Evolutionary conservation across 371 early-diverging fungal genomes (phyloP).

Genomic region (Actinomucor elegans): DNA sequence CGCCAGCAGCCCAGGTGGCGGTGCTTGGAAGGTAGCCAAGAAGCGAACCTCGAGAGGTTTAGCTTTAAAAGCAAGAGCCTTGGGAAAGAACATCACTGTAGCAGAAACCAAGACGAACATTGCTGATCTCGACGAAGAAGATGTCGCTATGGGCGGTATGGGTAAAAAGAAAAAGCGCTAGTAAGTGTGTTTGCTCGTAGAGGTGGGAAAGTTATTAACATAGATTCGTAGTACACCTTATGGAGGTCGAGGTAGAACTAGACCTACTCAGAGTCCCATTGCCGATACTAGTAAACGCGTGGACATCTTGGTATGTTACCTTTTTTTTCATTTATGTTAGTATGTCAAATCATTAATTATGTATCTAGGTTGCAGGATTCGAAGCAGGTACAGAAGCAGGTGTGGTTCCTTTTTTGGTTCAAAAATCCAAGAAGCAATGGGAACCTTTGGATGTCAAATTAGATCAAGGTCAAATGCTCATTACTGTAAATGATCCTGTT

Average conservation of each 20-base stretch:
- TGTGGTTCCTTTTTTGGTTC: slow-evolving; percentile 35
- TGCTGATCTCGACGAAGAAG: slow-evolving; percentile 25
- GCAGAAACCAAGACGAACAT: slow-evolving; percentile 17
- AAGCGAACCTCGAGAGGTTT: slow-evolving; percentile 15
- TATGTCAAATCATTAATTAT: no score
- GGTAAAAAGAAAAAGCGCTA: slow-evolving; percentile 35
- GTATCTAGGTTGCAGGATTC: slow-evolving; percentile 37
- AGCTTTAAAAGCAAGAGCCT: slow-evolving; percentile 22
- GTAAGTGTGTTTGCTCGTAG: slow-evolving; percentile 15
- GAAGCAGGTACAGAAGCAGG: slow-evolving; percentile 34
- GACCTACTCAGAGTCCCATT: slow-evolving; percentile 2
- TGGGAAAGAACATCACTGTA: slow-evolving; percentile 27
- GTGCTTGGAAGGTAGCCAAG: slow-evolving; percentile 24
- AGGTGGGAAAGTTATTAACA: neutral
- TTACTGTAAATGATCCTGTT: slow-evolving; percentile 34
- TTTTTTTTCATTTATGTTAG: no score
- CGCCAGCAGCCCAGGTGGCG: slow-evolving; percentile 12
- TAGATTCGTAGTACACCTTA: slow-evolving; percentile 35
- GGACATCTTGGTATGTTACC: slow-evolving; percentile 30
- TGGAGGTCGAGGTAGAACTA: slow-evolving; percentile 22
- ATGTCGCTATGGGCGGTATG: slow-evolving; percentile 36
- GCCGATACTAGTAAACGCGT: slow-evolving; percentile 20
- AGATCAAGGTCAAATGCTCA: slow-evolving; percentile 30
- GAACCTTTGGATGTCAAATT: slow-evolving; percentile 36
- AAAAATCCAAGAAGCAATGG: slow-evolving; percentile 45